Percentiles rank a stretch among this genome's conserved stretches.
Evolutionary conservation across 805 yeast species (phyloP).

Genomic region (Yamadazyma endophytica): DNA sequence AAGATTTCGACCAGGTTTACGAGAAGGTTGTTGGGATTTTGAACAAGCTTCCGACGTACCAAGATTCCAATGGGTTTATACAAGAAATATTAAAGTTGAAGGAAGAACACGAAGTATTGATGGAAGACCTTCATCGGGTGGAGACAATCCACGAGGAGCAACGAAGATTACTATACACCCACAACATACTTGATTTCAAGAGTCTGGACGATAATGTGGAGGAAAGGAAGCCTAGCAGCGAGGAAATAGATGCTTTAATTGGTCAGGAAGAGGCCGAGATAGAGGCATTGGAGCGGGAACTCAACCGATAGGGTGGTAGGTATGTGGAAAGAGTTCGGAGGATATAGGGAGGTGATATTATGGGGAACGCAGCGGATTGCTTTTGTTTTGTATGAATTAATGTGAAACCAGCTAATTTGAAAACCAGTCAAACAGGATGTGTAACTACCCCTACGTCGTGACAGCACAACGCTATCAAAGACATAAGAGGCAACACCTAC

Average conservation of each 20-base stretch:
- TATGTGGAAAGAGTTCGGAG: no score
- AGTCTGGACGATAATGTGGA: constrained; percentile 2
- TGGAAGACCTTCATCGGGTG: constrained; percentile 38
- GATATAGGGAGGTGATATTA: no score
- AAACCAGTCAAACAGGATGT: no score
- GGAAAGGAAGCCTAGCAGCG: constrained; percentile 1
- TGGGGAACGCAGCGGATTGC: no score
- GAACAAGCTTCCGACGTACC: constrained; percentile 9
- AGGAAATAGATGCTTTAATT: constrained; percentile 32
- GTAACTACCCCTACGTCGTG: no score
- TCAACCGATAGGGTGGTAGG: constrained; percentile 19
- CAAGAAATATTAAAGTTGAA: constrained; percentile 33
- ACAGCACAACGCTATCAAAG: no score
- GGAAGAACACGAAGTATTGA: constrained; percentile 31
- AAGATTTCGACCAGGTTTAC: constrained; percentile 6
- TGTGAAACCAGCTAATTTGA: no score
- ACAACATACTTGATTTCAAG: constrained; percentile 13
- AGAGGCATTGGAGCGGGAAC: constrained; percentile 33
- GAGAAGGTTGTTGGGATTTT: constrained; percentile 6
- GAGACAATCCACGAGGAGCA: constrained; percentile 43
- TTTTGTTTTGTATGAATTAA: no score
- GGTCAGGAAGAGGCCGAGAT: constrained; percentile 45
- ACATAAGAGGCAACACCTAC: no score
- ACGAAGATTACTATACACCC: constrained; percentile 30
- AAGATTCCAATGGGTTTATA: constrained; percentile 20